Percentiles rank a stretch among this genome's conserved stretches.
These are phyloP conservation scores for Cenchrus fungigraminus DNA, from an alignment of 176 grass and related monocot species.

Conservation along the genomic window DNA sequence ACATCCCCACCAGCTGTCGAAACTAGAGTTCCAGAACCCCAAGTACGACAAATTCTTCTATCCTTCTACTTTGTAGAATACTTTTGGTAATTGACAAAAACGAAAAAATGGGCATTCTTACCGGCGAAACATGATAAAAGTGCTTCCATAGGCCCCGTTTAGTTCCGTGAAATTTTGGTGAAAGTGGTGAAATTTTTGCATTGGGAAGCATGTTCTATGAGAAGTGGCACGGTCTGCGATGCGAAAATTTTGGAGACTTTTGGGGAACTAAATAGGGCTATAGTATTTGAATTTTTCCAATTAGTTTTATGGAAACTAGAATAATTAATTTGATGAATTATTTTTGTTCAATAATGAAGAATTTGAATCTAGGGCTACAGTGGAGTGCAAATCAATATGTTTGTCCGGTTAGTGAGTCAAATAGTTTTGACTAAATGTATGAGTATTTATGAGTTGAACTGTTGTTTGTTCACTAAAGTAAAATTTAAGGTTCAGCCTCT, in stretches of 20 bases:
- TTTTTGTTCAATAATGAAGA: background rate
- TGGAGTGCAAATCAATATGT: conserved; percentile 10
- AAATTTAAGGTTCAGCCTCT: background rate
- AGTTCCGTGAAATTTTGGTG: no score
- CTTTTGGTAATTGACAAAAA: conserved; percentile 11
- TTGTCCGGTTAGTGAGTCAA: background rate
- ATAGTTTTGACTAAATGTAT: background rate
- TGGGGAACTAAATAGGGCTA: no score
- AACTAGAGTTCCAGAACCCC: conserved; percentile 49
- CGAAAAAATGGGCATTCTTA: background rate
- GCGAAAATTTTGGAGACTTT: no score
- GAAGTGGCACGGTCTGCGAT: no score
- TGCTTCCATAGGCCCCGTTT: background rate
- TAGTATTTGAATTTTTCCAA: background rate
- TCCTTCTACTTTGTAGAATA: background rate
- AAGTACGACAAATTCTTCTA: conserved; percentile 41
- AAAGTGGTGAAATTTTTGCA: no score
- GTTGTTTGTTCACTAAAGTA: background rate
- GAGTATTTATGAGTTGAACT: background rate
- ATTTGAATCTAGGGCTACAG: background rate
- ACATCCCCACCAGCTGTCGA: conserved; percentile 47
- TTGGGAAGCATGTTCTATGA: no score
- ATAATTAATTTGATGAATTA: background rate
- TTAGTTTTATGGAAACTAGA: background rate
- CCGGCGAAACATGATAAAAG: conserved; percentile 9